Conservation (phyloP, 2,329 filamentous ascomycete genomes). For the Ophiocordyceps robertsii region DNA sequence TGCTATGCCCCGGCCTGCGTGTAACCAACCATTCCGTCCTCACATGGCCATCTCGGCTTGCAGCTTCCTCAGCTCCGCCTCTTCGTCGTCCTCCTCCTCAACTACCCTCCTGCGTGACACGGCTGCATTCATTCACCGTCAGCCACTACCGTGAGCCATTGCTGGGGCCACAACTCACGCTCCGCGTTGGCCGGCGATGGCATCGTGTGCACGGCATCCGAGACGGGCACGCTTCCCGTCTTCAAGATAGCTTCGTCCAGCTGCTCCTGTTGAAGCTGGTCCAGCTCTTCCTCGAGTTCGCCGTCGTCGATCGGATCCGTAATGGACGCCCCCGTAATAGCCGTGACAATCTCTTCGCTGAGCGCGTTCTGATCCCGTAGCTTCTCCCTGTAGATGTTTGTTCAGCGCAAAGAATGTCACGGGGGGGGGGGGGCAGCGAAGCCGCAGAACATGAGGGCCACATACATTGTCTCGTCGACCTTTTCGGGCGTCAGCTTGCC, state of each 20-base stretch:
- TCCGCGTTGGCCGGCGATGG: conserved; percentile 63
- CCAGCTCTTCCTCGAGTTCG: conserved; percentile 77
- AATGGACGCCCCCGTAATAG: conserved; percentile 60
- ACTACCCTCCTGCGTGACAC: conserved; percentile 24
- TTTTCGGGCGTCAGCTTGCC: conserved; percentile 83
- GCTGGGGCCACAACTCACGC: conserved; percentile 40
- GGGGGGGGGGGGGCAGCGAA: too few species aligned
- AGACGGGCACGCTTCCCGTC: conserved; percentile 72
- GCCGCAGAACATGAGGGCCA: conserved; percentile 8
- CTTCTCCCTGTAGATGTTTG: conserved; percentile 51
- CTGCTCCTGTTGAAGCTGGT: conserved; percentile 77
- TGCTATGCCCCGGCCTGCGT: conserved; percentile 4
- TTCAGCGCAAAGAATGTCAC: neutral
- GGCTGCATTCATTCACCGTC: conserved; percentile 11
- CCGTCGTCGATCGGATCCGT: conserved; percentile 67
- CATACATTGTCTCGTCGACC: conserved; percentile 89
- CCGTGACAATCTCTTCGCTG: conserved; percentile 82
- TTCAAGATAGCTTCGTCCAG: conserved; percentile 90
- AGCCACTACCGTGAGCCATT: neutral
- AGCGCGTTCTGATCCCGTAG: conserved; percentile 85
- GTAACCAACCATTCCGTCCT: conserved; percentile 7
- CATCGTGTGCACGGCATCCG: conserved; percentile 63
- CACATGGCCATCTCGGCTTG: conserved; percentile 97
- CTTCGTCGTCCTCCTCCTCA: conserved; percentile 79
- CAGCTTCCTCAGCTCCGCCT: conserved; percentile 83